Base-by-base conservation (phyloP, 257 asterid genomes). In the Oldenlandia corymbosa region DNA sequence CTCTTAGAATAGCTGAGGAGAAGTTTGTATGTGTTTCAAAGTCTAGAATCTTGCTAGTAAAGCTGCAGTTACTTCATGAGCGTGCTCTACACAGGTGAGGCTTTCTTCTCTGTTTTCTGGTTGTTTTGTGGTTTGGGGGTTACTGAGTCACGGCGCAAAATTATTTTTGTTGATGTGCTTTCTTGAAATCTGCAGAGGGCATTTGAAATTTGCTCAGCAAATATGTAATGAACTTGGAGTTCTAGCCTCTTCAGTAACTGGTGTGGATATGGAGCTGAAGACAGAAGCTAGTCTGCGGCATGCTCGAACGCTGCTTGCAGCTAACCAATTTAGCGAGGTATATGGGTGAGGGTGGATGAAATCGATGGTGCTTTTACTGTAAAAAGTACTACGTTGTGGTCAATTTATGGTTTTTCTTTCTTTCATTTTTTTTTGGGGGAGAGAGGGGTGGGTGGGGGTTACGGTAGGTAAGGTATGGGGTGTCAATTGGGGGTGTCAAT, bases 231-330 rank as follows among this genome's bases (percentile, higher is more conserved):
- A 92, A 68, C 82, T 92, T 60, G 94, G 97, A 58, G 94, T 78
- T 71, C 75, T 89, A 83, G 94, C 97, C 43, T 92, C 97, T 71
- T 77, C 95, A 32, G 93, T 84, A 45, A 83, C 80, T 73, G 96
- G 97, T 16, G 94, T 89, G 59, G 97, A 92, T 84, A 87, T 92
- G 95, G 96, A 89, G 76, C 80, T 92, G 55, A 92, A 92, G 80
- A 75, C 84, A 18, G 95, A 92, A 83, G 85, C 96, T 54, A 85
- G 88, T 54, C 81, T 92, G 58, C 94, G 96, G 63, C 86, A 85
- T 85, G 96, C 97, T 74, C 90, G 94, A 36, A 92, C 94, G 43
- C 63, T 92, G 68, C 95, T 93, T 81, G 90, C 94, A 69, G 97
- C 96, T 11, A 87, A 85, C 66, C 97, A 92, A 75, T 87, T 81